Conservation (phyloP, 371 early-diverging fungal species). For the Neoconidiobolus thromboides region DNA sequence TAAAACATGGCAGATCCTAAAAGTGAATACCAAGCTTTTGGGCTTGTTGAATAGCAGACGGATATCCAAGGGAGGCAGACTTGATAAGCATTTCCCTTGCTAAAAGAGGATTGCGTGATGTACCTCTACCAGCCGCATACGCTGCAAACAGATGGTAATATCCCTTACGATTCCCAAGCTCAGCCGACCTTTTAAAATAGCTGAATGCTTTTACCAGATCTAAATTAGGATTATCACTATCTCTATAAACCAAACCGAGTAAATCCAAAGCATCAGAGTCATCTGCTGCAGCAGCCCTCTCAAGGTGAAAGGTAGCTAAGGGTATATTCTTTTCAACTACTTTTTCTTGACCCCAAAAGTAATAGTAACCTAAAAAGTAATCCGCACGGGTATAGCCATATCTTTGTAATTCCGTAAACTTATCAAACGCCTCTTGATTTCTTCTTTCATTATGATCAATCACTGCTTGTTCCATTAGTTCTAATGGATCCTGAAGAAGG, state of each 20-base stretch:
- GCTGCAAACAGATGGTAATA: not conserved
- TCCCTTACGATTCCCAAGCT: slow-evolving; percentile 2
- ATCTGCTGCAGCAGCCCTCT: not conserved
- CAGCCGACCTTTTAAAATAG: not conserved
- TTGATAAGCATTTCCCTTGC: not conserved
- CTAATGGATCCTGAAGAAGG: not conserved
- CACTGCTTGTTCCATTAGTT: not conserved
- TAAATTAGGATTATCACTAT: not conserved
- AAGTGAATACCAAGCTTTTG: not conserved
- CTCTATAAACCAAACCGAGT: not conserved
- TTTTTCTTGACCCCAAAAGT: slow-evolving; percentile 3
- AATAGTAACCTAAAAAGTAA: slow-evolving; percentile 4
- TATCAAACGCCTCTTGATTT: not conserved
- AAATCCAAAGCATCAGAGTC: slow-evolving; percentile 5
- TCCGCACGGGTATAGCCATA: not conserved
- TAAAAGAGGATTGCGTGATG: not conserved
- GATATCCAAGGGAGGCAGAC: not conserved
- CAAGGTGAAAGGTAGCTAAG: not conserved
- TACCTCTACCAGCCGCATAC: not conserved
- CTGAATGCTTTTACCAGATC: not conserved
- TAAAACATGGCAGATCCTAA: not conserved
- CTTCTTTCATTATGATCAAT: not conserved
- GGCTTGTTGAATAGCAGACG: slow-evolving; percentile 3
- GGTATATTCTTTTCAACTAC: not conserved
- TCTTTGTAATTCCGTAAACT: not conserved